A percentile compares a stretch with the other conserved stretches of the same genome.
phyloP scores from a whole-genome alignment of 768 basidiomycete genomes.

The Agaricus sinodeliciosus region DNA sequence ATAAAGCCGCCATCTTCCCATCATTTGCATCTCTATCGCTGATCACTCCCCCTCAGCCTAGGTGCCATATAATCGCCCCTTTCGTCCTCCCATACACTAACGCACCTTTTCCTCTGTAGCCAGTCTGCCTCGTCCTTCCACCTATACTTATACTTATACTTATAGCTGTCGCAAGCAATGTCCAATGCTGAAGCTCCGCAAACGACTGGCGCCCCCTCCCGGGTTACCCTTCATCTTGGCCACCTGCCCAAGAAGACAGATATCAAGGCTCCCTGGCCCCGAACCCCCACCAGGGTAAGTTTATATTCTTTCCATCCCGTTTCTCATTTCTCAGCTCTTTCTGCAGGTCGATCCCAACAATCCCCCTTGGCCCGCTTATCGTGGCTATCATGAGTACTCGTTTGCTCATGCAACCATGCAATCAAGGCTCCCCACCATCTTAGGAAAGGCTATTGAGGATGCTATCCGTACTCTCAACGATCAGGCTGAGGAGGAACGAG shows the following conservation, averaged over 20 bases:
- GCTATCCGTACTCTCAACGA: conserved; percentile 84
- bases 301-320: conserved; percentile 10
- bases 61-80: background rate
- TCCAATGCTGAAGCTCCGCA: conserved; percentile 1
- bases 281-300: conserved; percentile 63
- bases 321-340: background rate
- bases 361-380: conserved; percentile 78
- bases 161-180: background rate
- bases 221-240: conserved; percentile 66
- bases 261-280: conserved; percentile 66
- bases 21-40: background rate
- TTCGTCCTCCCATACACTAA: background rate
- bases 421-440: conserved; percentile 89
- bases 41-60: background rate
- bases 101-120: background rate
- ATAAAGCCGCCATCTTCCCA: background rate
- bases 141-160: background rate
- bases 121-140: background rate
- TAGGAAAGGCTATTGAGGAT: conserved; percentile 95
- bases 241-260: conserved; percentile 70
- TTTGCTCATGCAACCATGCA: conserved; percentile 95
- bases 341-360: conserved; percentile 73
- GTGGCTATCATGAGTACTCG: conserved; percentile 76
- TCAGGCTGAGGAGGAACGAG: conserved; percentile 72
- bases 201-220: conserved; percentile 37